Evolutionary conservation across 2,329 filamentous ascomycete species (phyloP).

Genomic region (Fusarium succisae): DNA sequence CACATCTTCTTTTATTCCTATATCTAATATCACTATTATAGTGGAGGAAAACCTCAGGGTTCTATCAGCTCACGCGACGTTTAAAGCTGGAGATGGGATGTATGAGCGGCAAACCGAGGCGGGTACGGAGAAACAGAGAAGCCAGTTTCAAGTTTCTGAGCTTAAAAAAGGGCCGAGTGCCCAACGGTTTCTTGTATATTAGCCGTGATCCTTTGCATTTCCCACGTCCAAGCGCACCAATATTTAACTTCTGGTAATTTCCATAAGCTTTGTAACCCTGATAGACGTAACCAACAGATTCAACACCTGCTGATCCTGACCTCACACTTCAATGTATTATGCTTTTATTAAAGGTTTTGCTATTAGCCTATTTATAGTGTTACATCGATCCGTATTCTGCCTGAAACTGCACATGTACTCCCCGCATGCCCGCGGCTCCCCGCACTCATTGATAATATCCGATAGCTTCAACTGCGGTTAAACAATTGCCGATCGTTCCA

Average conservation of each 20-base stretch:
- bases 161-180: not conserved
- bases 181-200: not conserved
- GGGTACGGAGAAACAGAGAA: fast-evolving
- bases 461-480: not conserved
- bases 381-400: not conserved
- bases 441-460: not conserved
- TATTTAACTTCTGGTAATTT: not conserved
- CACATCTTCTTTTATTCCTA: not conserved
- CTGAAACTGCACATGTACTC: not conserved
- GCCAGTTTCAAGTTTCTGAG: not conserved
- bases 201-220: not conserved
- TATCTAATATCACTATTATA: fast-evolving
- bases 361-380: not conserved
- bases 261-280: not conserved
- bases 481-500: not conserved
- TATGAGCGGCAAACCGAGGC: fast-evolving
- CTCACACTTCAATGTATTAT: not conserved
- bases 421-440: not conserved
- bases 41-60: not conserved
- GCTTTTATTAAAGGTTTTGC: not conserved
- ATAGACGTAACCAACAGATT: fast-evolving
- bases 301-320: not conserved
- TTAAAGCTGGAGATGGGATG: fast-evolving
- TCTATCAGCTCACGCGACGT: not conserved
- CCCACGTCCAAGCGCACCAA: not conserved